Percentiles rank a stretch among this genome's conserved stretches.
Evolutionary conservation across 768 basidiomycete species (phyloP).

Genomic region (Suillus cothurnatus): DNA sequence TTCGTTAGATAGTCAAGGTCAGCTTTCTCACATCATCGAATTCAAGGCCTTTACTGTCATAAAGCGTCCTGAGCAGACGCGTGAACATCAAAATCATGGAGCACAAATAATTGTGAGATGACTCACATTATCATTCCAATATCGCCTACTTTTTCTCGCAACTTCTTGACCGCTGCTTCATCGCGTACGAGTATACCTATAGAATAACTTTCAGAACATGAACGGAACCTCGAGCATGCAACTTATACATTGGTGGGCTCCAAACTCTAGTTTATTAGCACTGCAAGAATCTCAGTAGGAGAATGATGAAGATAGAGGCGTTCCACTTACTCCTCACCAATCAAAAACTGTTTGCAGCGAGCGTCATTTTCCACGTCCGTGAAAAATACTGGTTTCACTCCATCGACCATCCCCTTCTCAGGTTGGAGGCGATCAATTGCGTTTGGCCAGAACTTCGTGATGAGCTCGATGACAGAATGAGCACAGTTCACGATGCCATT

Average conservation of each 20-base stretch:
- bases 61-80: slow-evolving; percentile 26
- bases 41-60: slow-evolving; percentile 34
- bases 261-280: slow-evolving; percentile 54
- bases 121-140: slow-evolving; percentile 63
- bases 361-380: slow-evolving; percentile 45
- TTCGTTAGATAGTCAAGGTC: too few relatives aligned
- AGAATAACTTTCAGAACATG: too few relatives aligned
- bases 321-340: slow-evolving; percentile 43
- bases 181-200: slow-evolving; percentile 73
- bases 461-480: slow-evolving; percentile 61
- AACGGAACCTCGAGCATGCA: not conserved
- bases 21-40: slow-evolving; percentile 20
- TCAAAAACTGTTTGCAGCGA: slow-evolving; percentile 57
- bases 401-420: slow-evolving; percentile 58
- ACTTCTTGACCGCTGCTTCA: slow-evolving; percentile 46
- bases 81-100: not conserved
- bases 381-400: slow-evolving; percentile 60
- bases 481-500: slow-evolving; percentile 74
- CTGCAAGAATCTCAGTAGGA: slow-evolving; percentile 30
- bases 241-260: slow-evolving; percentile 60
- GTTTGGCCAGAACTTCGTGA: slow-evolving; percentile 61
- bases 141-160: slow-evolving; percentile 56
- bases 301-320: not conserved
- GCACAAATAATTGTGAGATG: not conserved
- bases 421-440: slow-evolving; percentile 59